These are phyloP conservation scores for Saxispiralis lemnorum DNA, from an alignment of 495 filamentous ascomycete species.

Conservation along the genomic window DNA sequence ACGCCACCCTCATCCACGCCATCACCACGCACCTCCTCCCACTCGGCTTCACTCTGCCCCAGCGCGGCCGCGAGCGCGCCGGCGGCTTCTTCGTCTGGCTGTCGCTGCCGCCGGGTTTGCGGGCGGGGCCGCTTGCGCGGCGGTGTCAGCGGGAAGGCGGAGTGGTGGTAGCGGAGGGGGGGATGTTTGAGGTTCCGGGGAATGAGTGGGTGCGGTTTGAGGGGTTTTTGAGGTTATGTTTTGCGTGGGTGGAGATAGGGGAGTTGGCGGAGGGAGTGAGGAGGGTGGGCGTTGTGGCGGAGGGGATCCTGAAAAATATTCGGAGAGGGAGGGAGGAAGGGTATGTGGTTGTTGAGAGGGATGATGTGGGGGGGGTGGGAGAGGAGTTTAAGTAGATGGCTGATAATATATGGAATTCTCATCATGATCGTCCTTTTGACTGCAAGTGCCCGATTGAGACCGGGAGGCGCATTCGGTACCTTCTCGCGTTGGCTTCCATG, in stretches of 20 bases:
- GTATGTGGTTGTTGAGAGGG: slow-evolving; percentile 1
- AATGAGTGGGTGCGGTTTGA: slow-evolving; percentile 36
- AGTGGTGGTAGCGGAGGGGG: slow-evolving; percentile 44
- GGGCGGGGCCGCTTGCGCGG: slow-evolving; percentile 37
- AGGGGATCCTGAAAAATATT: slow-evolving; percentile 17
- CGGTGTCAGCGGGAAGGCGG: slow-evolving; percentile 37
- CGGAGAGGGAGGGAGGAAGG: background rate
- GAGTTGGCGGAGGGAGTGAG: slow-evolving; percentile 48
- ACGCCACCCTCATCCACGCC: slow-evolving; percentile 33
- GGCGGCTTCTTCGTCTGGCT: slow-evolving; percentile 81
- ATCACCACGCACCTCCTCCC: slow-evolving; percentile 39
- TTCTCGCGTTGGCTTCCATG: background rate
- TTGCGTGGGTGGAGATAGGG: slow-evolving; percentile 57
- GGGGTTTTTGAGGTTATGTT: slow-evolving; percentile 45
- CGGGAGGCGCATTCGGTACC: too few species aligned
- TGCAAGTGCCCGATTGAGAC: too few species aligned
- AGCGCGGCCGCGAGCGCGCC: slow-evolving; percentile 24
- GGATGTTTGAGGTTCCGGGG: slow-evolving; percentile 47
- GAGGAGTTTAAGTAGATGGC: background rate
- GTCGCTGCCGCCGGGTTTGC: slow-evolving; percentile 34
- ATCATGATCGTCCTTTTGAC: too few species aligned
- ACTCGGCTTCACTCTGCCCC: slow-evolving; percentile 37
- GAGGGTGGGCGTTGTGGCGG: slow-evolving; percentile 37
- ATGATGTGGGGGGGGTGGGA: background rate
- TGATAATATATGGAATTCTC: too few species aligned